Evolutionary conservation across 176 grass and related monocot genomes (phyloP).

Genomic region (Leersia perrieri): DNA sequence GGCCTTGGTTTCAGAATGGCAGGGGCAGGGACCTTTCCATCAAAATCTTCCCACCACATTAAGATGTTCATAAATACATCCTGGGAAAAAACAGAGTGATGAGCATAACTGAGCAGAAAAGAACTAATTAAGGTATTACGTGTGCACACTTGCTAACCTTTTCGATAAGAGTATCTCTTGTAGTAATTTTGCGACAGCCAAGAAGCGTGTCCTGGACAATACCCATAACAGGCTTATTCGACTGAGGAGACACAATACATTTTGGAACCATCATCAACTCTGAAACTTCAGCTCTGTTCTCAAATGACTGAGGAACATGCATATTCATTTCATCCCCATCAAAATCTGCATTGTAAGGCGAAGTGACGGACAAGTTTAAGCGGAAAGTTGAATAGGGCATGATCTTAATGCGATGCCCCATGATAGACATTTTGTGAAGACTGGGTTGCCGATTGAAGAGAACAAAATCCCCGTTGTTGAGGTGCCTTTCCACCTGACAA

Average conservation of each 20-base stretch:
- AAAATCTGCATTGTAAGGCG: slow-evolving; percentile 99
- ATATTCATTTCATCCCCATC: slow-evolving; percentile 99
- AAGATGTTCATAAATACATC: slow-evolving; percentile 99
- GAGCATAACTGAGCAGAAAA: slow-evolving; percentile 17
- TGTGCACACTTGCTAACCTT: slow-evolving; percentile 45
- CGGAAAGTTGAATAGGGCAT: slow-evolving; percentile 99
- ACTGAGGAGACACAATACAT: slow-evolving; percentile 92
- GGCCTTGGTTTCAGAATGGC: slow-evolving; percentile 91
- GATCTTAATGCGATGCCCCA: slow-evolving; percentile 97
- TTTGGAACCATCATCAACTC: slow-evolving; percentile 99
- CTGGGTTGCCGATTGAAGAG: slow-evolving; percentile 94
- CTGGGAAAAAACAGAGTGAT: slow-evolving; percentile 41
- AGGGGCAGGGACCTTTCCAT: slow-evolving; percentile 95
- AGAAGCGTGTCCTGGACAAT: slow-evolving; percentile 93
- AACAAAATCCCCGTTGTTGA: slow-evolving; percentile 93
- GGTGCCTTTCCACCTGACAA: slow-evolving; percentile 82
- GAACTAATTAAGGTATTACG: slow-evolving; percentile 9
- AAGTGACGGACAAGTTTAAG: slow-evolving; percentile 90
- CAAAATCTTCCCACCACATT: slow-evolving; percentile 99
- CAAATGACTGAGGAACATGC: slow-evolving; percentile 98
- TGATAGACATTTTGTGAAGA: slow-evolving; percentile 99
- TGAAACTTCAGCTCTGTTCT: slow-evolving; percentile 92
- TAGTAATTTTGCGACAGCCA: slow-evolving; percentile 93
- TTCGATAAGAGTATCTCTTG: slow-evolving; percentile 95
- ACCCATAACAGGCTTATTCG: slow-evolving; percentile 96